Evolutionary conservation across 805 yeast genomes (phyloP), one percentile per base, ranked within the genome.

Genomic region (Lipomyces lipofer): DNA sequence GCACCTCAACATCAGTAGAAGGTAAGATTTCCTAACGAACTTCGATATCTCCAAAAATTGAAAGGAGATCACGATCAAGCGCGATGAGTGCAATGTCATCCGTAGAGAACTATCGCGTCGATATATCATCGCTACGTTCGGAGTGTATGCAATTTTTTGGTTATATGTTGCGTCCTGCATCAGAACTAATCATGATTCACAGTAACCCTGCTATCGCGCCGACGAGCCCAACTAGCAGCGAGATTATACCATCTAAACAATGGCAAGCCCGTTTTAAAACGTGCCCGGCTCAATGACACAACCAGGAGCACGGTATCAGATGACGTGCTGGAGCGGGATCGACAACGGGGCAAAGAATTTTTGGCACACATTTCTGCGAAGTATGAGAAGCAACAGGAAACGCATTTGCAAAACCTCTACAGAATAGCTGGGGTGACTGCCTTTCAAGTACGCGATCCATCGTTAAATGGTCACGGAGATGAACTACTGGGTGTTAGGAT

Each of bases 361-460:
- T 45, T 56, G 13, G 44, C 53, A 24, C 54, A 43, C 25, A 43
- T 56, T 13, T 17, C 47, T 1, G 50, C 53, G 25, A 56, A 49
- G 24, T 42, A 49, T 35, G 49, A 33, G 5, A 36, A 22, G n/a
- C 54, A 47, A 44, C 51, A 46, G 33, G 38, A 47, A n/a, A 19
- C 47, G 9, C 51, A 52, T 32, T 39, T 30, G 25, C 47, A 51
- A 29, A 51, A 38, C 36, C 51, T 60, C 8, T 45, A 58, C 27
- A 46, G 63, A 10, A n/a, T 60, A 19, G 32, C 60, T 3, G 60
- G 60, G 1, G 55, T 55, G 10, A 60, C 63, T 9, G 50, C 57
- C 21, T 60, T 60, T 32, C 19, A 35, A 7, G 60, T 58, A 13
- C 5, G 17, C 10, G 58, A 55, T 49, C 58, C 63, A 12, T 42